Evolutionary conservation across 225 moss, liverwort and hornwort species (phyloP), one percentile per base, ranked within the genome.

Genomic region (Asterella californica): DNA sequence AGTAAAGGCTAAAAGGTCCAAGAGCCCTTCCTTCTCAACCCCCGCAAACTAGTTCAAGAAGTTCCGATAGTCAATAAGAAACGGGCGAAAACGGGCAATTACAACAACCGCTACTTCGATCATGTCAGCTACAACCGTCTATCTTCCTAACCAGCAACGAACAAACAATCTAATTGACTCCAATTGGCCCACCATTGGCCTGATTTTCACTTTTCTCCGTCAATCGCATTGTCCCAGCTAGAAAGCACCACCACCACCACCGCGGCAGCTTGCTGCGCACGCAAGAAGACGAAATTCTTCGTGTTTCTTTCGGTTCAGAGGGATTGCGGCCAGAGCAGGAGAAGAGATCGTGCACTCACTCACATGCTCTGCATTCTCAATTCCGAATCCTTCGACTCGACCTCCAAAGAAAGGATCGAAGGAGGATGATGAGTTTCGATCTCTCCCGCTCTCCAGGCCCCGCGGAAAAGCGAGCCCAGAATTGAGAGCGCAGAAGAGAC

Each of bases 391-490:
- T 53, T 25, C 52, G 15, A 75, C 53, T 30, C 30, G 54, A 15
- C 7, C 53, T 19, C 54, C 2, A 37, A 6, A 18, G 24, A 42
- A 22, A 9, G 4, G 70, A 32, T 30, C 29, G 10, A 52, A 52
- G 53, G 25, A 19, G 33, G 7, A n/a, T 53, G 32, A 30, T 25
- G 75, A 57, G 54, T 30, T 54, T 76, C 61, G 76, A n/a, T 24
- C n/a, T 53, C 49, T 77, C 77, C 19, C 45, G 38, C 61, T 36
- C 76, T 46, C 77, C 46, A 64, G 77, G 77, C 64, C 63, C n/a
- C 63, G 77, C 77, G 47, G 25, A 11, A 48, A 55, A 54, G 75
- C 75, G 75, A 75, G 77, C 27, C 77, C 77, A 61, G 76, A 61
- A 48, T 57, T 9, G 77, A 77, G 77, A 77, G 62, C 46, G 77